A percentile compares a stretch with the other conserved stretches of the same genome.
phyloP scores from a whole-genome alignment of 2,329 filamentous ascomycete species.

The Hypocreales sp. region DNA sequence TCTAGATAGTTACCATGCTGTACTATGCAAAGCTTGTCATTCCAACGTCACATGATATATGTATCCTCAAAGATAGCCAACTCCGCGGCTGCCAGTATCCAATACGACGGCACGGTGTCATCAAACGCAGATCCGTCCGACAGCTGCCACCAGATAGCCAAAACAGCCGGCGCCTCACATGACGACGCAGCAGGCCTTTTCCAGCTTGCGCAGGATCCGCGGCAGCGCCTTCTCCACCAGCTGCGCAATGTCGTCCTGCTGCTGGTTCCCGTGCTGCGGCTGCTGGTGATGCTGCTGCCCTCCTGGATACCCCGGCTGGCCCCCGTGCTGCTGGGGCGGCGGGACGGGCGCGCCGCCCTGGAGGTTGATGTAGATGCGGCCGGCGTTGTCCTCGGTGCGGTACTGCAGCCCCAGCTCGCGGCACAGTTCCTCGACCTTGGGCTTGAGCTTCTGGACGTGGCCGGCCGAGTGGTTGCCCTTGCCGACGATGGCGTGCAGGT shows the following conservation, averaged over 20 bases:
- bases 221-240: slow-evolving; percentile 45
- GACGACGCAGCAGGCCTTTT: slow-evolving; percentile 56
- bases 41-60: no score
- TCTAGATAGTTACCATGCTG: no score
- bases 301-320: no score
- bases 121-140: no score
- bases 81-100: no score
- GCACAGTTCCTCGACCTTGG: slow-evolving; percentile 81
- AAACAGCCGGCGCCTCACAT: slow-evolving; percentile 38
- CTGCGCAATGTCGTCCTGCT: slow-evolving; percentile 41
- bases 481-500: slow-evolving; percentile 90
- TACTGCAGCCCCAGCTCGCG: slow-evolving; percentile 70
- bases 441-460: slow-evolving; percentile 88
- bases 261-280: slow-evolving; percentile 23
- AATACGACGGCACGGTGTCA: no score
- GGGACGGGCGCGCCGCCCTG: slow-evolving; percentile 50
- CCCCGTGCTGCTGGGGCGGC: slow-evolving; percentile 22
- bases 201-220: slow-evolving; percentile 46
- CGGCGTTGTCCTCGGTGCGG: slow-evolving; percentile 75
- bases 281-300: slow-evolving; percentile 23
- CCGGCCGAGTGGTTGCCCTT: slow-evolving; percentile 77
- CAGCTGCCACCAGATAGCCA: not conserved
- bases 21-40: no score
- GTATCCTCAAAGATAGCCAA: no score
- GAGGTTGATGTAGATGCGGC: slow-evolving; percentile 77